These are phyloP conservation scores for Alternaria sp. DNA, from an alignment of 2,329 filamentous ascomycete genomes.

Conservation along the genomic window DNA sequence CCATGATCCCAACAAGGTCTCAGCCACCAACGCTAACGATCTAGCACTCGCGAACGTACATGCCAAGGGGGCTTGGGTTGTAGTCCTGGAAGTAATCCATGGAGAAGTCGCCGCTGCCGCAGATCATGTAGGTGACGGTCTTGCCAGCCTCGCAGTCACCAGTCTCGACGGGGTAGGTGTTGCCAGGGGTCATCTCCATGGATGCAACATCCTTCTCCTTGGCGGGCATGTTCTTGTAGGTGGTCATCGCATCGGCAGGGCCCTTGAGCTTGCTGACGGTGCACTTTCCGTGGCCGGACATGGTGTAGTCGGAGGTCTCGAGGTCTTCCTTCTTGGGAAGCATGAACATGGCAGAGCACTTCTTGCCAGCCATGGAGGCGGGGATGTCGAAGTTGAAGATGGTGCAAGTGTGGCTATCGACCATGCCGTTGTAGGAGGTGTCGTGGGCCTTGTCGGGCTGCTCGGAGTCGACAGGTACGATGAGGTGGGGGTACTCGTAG, in stretches of 20 bases:
- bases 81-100: conserved; percentile 70
- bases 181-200: conserved; percentile 58
- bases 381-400: conserved; percentile 76
- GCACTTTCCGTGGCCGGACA: conserved; percentile 61
- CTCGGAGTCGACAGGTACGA: conserved; percentile 64
- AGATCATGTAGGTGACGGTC: conserved; percentile 61
- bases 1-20: neutral
- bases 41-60: conserved; percentile 41
- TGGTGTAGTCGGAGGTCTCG: conserved; percentile 65
- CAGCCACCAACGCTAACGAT: neutral
- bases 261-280: conserved; percentile 59
- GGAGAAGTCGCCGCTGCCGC: conserved; percentile 55
- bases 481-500: conserved; percentile 55
- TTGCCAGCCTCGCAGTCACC: conserved; percentile 63
- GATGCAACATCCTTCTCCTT: conserved; percentile 50
- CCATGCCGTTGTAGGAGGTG: conserved; percentile 61
- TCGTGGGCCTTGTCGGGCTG: conserved; percentile 60
- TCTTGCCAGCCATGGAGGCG: conserved; percentile 59
- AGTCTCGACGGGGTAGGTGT: conserved; percentile 58
- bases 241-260: conserved; percentile 58
- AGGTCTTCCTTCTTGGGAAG: conserved; percentile 64
- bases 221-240: conserved; percentile 60
- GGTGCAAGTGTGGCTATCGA: conserved; percentile 53
- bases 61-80: conserved; percentile 56
- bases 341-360: conserved; percentile 69